Conservation (phyloP, 2,329 filamentous ascomycete species). For the Colletotrichum sidae region DNA sequence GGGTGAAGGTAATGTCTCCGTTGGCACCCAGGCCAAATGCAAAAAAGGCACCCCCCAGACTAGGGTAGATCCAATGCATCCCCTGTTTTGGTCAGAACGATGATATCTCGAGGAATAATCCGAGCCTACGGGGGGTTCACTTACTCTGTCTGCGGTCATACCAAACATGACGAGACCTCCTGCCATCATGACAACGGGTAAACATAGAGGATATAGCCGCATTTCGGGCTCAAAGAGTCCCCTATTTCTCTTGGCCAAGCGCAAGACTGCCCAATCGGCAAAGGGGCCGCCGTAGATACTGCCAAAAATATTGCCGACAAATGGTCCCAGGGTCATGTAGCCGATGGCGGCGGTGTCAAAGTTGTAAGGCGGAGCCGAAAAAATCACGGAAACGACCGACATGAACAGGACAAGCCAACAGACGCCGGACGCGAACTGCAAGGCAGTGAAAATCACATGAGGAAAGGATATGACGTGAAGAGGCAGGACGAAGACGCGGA, state of each 20-base stretch:
- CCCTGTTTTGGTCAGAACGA: conserved; percentile 40
- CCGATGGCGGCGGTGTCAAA: conserved; percentile 42
- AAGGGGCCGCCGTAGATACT: conserved; percentile 50
- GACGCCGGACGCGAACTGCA: conserved; percentile 53
- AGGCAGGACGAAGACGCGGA: conserved; percentile 35
- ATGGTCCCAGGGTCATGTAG: conserved; percentile 43
- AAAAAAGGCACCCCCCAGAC: conserved; percentile 49
- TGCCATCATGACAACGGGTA: conserved; percentile 44
- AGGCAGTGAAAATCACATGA: conserved; percentile 51
- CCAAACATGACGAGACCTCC: conserved; percentile 52
- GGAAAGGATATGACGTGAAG: conserved; percentile 39
- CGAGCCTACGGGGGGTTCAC: conserved; percentile 5
- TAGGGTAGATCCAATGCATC: conserved; percentile 53
- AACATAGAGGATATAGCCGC: conserved; percentile 47
- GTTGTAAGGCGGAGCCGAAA: conserved; percentile 47
- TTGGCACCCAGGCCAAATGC: conserved; percentile 51
- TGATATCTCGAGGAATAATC: background rate
- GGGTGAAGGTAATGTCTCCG: conserved; percentile 47
- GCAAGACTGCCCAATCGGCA: conserved; percentile 51
- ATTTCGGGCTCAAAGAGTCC: conserved; percentile 58
- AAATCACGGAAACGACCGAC: conserved; percentile 44
- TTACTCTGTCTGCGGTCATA: conserved; percentile 46
- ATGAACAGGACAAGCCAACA: conserved; percentile 51
- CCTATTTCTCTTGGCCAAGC: conserved; percentile 49
- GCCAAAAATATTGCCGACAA: conserved; percentile 52